phyloP scores from a whole-genome alignment of 768 basidiomycete species.

The Stropharia rugosoannulata region DNA sequence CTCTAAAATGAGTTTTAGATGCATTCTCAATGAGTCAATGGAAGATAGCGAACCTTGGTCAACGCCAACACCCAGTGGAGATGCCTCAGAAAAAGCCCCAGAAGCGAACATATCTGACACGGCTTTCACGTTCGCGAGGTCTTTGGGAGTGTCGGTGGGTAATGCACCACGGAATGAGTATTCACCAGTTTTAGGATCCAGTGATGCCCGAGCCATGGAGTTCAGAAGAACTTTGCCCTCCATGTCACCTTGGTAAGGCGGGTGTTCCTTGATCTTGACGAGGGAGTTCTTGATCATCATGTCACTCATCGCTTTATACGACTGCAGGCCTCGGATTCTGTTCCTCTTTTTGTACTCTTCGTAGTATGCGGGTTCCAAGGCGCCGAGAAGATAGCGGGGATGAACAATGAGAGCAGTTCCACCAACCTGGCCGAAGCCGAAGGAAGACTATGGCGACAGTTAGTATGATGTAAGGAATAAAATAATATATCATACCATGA shows the following conservation, averaged over 20 bases:
- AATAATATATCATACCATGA: conserved; percentile 60
- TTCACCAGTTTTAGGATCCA: conserved; percentile 82
- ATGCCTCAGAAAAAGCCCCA: conserved; percentile 31
- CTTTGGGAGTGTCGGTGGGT: conserved; percentile 47
- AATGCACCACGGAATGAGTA: conserved; percentile 77
- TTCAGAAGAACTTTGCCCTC: conserved; percentile 89
- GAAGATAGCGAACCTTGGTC: conserved; percentile 63
- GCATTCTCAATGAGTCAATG: conserved; percentile 3
- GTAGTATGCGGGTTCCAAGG: conserved; percentile 76
- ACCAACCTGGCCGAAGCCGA: conserved; percentile 99
- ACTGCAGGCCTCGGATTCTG: conserved; percentile 60
- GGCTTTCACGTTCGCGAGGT: conserved; percentile 67
- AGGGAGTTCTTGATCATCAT: conserved; percentile 94
- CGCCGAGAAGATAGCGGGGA: conserved; percentile 87
- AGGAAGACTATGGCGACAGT: conserved; percentile 66
- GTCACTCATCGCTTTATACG: conserved; percentile 91
- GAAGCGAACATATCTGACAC: conserved; percentile 52
- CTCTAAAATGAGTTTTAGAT: conserved; percentile 43
- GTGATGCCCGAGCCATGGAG: conserved; percentile 83
- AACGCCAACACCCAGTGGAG: conserved; percentile 78
- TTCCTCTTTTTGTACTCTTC: conserved; percentile 74
- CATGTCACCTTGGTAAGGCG: conserved; percentile 84
- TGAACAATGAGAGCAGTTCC: conserved; percentile 87
- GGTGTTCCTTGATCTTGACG: conserved; percentile 92
- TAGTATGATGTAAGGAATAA: not conserved